Evolutionary conservation across 805 yeast species (phyloP), one percentile per base, ranked within the genome.

Genomic region (Starmerella scarabaei): DNA sequence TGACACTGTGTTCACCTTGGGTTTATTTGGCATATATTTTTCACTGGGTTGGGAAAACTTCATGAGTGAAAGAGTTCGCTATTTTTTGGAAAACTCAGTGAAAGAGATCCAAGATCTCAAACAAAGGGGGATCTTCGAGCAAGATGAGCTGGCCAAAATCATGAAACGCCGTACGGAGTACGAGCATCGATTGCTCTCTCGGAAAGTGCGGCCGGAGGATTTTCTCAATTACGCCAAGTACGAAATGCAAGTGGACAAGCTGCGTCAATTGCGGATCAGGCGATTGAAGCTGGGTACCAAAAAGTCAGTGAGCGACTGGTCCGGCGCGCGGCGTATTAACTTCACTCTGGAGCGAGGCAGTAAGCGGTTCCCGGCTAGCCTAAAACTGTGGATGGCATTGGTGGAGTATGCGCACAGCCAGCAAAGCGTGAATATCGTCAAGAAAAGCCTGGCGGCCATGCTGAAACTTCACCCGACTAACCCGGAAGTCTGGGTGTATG

Each of bases 161-260:
- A 83, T 88, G 84, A 77, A 91, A 62, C 73, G 85, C 56, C 72
- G 98, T 63, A 88, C 96, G 0, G 96, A 86, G 61, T 91, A 85
- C 53, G 99, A 91, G 61, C 94, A 91, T 58, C 64, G 94, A 42
- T 72, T 91, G 39, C 72, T 73, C 33, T 82, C 93, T 32, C 70
- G 97, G 59, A 93, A 91, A 1, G 73, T 86, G 11, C 75, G 71
- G 47, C 72, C 83, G 2, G 63, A 72, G 38, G 97, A 88, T 58
- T 93, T 76, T 54, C 56, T 82, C 41, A 71, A 72, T 50, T 91
- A 91, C 57, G 72, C 79, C 33, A 80, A 74, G 38, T 93, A 78
- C 56, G 99, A 91, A 56, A 67, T 59, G 43, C 79, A 78, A 53
- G 67, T 91, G 33, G 95, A 86, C 47, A 75, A 72, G 48, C 65